A percentile compares a stretch with the other conserved stretches of the same genome.
These are phyloP conservation scores for Parascedosporium putredinis DNA, from an alignment of 2,329 filamentous ascomycete genomes.

Conservation along the genomic window DNA sequence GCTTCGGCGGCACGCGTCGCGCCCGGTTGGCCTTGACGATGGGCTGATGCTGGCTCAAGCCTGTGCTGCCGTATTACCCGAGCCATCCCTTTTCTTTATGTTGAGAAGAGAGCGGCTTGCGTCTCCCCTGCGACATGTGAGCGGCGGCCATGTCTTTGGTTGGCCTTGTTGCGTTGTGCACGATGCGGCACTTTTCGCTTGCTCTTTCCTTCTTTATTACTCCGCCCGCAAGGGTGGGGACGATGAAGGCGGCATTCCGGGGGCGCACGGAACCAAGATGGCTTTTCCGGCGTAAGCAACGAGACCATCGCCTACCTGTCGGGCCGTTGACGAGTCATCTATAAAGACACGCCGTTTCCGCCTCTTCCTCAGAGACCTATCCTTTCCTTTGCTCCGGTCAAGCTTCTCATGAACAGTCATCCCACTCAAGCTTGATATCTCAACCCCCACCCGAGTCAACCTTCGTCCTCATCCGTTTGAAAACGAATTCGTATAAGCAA, in stretches of 20 bases:
- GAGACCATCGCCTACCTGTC: not conserved
- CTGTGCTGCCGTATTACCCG: not conserved
- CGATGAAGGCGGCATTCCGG: no score
- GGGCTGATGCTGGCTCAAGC: no score
- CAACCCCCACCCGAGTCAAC: not conserved
- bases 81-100: not conserved
- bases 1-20: not conserved
- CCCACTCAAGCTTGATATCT: no score
- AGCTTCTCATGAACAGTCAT: no score
- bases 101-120: no score
- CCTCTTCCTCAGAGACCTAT: no score
- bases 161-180: no score
- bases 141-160: not conserved
- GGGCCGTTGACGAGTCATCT: not conserved
- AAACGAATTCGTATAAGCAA: not conserved
- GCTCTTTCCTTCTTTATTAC: not conserved
- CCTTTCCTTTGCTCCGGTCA: no score
- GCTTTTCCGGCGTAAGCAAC: not conserved
- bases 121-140: not conserved
- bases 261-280: not conserved
- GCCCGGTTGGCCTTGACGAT: no score
- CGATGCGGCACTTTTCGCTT: not conserved
- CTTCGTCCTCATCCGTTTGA: not conserved
- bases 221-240: not conserved
- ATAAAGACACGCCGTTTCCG: not conserved